Evolutionary conservation across 192 early-diverging fungal species (phyloP).

Genomic region (Lobulomyces angularis): DNA sequence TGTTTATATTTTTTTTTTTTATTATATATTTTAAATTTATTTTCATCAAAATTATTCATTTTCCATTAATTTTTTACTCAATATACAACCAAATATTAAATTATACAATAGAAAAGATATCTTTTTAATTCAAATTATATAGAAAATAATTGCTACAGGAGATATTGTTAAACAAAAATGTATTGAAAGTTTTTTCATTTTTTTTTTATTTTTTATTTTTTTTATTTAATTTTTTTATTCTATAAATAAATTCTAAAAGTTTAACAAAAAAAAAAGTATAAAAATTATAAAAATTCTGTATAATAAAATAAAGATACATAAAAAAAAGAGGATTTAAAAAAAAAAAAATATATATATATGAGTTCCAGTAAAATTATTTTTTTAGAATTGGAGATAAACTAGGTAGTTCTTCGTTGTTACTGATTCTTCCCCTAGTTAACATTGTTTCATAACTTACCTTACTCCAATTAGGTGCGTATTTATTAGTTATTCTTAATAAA

Average conservation of each 20-base stretch:
- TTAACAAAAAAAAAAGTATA: not conserved
- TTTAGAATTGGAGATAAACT: too few relatives aligned
- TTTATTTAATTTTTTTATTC: slow-evolving; percentile 29
- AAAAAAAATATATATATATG: not conserved
- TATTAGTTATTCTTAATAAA: slow-evolving; percentile 18
- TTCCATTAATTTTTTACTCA: slow-evolving; percentile 20
- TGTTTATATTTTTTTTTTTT: slow-evolving; percentile 22
- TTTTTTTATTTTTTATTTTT: slow-evolving; percentile 2
- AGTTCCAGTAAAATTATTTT: not conserved
- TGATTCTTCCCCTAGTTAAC: slow-evolving; percentile 27
- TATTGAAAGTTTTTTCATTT: slow-evolving; percentile 10
- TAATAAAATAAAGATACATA: too few relatives aligned
- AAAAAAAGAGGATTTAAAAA: slow-evolving; percentile 2
- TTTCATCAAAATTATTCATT: slow-evolving; percentile 15
- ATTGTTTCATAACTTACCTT: slow-evolving; percentile 14
- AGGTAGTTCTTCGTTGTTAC: too few relatives aligned
- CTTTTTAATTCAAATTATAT: not conserved
- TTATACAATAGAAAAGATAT: slow-evolving; percentile 6
- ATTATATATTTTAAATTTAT: slow-evolving; percentile 12
- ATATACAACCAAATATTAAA: slow-evolving; percentile 21
- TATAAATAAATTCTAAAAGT: slow-evolving; percentile 32
- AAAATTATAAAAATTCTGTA: too few relatives aligned
- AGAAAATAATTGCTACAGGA: not conserved
- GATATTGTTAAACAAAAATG: not conserved
- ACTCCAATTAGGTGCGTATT: slow-evolving; percentile 15